These are phyloP conservation scores for Camellia sinensis DNA, from an alignment of 148 eudicot species.

Conservation along the genomic window DNA sequence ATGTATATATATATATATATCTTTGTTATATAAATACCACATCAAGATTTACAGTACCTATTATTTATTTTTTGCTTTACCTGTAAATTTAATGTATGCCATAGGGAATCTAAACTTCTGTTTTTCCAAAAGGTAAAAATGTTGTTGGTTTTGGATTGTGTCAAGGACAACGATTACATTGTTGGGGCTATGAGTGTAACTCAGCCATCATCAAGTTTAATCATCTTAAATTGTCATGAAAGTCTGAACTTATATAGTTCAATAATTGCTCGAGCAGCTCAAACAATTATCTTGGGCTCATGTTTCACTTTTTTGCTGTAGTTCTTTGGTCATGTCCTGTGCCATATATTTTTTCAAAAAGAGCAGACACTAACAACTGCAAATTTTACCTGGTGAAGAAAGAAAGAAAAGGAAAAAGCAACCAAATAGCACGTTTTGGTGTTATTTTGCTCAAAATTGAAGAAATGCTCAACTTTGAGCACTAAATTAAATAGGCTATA, in stretches of 20 bases:
- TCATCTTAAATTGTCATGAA: too few species aligned
- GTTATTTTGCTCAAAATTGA: not conserved
- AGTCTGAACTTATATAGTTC: not conserved
- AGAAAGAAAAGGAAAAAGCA: not conserved
- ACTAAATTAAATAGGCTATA: not conserved
- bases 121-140: not conserved
- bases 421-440: not conserved
- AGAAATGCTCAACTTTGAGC: conserved; percentile 14
- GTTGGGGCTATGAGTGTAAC: too few species aligned
- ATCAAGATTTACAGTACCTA: too few species aligned
- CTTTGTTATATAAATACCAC: too few species aligned
- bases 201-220: not conserved
- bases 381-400: not conserved
- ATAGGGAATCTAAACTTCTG: too few species aligned
- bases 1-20: too few species aligned
- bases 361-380: not conserved
- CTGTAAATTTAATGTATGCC: too few species aligned
- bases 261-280: conserved; percentile 8
- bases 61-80: too few species aligned
- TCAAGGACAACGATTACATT: not conserved
- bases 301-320: not conserved
- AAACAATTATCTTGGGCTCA: not conserved
- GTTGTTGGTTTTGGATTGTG: not conserved
- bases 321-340: not conserved
- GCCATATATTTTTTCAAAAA: not conserved